Percentiles rank a stretch among this genome's conserved stretches.
Evolutionary conservation across 1,284 basidiomycete species (phyloP).

Genomic region (Tylopilus sp.): DNA sequence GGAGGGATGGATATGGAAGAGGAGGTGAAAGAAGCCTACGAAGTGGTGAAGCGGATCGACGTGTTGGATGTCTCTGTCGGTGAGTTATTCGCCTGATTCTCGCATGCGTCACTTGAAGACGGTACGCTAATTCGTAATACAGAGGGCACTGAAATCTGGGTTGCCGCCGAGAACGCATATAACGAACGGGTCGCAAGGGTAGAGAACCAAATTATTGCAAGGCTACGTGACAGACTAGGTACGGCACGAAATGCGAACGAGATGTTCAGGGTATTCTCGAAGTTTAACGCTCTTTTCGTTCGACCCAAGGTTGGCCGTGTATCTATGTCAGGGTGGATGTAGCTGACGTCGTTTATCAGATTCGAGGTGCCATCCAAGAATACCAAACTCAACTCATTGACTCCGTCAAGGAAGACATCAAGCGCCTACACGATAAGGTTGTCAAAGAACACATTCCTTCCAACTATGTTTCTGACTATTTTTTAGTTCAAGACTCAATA

Average conservation of each 20-base stretch:
- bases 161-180: slow-evolving; percentile 96
- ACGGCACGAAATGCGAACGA: slow-evolving; percentile 98
- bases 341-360: slow-evolving; percentile 57
- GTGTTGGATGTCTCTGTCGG: slow-evolving; percentile 94
- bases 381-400: slow-evolving; percentile 99
- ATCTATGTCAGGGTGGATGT: neutral
- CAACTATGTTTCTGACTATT: slow-evolving; percentile 19
- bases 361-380: slow-evolving; percentile 97
- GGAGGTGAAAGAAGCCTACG: slow-evolving; percentile 95
- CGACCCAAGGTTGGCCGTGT: slow-evolving; percentile 88
- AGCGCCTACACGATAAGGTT: slow-evolving; percentile 93
- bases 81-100: slow-evolving; percentile 47
- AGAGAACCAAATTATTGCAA: slow-evolving; percentile 98
- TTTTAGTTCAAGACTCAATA: slow-evolving; percentile 92
- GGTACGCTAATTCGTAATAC: slow-evolving; percentile 20
- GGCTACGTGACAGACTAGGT: slow-evolving; percentile 92
- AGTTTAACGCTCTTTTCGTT: slow-evolving; percentile 98
- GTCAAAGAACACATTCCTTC: slow-evolving; percentile 1
- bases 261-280: slow-evolving; percentile 99
- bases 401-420: slow-evolving; percentile 98
- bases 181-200: slow-evolving; percentile 98
- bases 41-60: slow-evolving; percentile 95
- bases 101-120: neutral
- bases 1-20: slow-evolving; percentile 97
- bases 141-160: slow-evolving; percentile 99